Percentiles rank a stretch among this genome's conserved stretches.
These are phyloP conservation scores for Acorus calamus DNA, from an alignment of 106 monocot species.

Conservation along the genomic window DNA sequence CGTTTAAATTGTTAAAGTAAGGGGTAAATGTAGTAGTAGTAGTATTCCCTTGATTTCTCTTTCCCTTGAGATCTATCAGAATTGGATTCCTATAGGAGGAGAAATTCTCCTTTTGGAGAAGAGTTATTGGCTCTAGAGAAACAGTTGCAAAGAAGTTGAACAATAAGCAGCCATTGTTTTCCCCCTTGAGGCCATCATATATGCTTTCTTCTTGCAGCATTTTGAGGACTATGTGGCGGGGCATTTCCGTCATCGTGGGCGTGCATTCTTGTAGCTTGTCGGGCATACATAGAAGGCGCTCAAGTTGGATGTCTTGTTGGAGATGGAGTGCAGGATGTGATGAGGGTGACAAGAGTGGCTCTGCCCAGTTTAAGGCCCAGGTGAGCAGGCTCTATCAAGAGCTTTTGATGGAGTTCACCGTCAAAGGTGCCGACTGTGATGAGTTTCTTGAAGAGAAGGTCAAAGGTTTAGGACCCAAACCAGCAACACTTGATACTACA, in stretches of 20 bases:
- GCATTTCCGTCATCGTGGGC: slow-evolving; percentile 32
- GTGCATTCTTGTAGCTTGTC: slow-evolving; percentile 36
- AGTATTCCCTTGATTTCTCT: no score
- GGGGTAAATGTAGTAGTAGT: no score
- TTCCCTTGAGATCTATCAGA: no score
- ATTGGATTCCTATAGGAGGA: no score
- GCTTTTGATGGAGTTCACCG: slow-evolving; percentile 43
- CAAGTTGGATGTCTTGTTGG: slow-evolving; percentile 15
- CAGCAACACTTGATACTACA: no score
- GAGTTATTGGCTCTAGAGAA: no score
- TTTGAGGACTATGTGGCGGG: slow-evolving; percentile 45
- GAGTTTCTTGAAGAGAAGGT: slow-evolving; percentile 21
- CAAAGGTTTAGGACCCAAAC: neutral
- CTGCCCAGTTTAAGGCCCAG: slow-evolving; percentile 5
- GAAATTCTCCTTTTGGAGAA: no score
- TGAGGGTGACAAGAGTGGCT: no score
- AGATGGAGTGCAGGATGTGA: slow-evolving; percentile 4
- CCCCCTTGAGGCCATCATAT: neutral
- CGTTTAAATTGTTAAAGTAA: no score
- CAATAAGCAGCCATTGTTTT: neutral
- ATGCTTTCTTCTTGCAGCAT: slow-evolving; percentile 25
- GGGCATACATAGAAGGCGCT: slow-evolving; percentile 27
- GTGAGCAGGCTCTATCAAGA: slow-evolving; percentile 27
- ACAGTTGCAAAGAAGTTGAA: neutral
- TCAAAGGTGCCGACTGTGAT: slow-evolving; percentile 35